phyloP scores from a whole-genome alignment of 164 flowering plant genomes.

The Vitis cinerea region DNA sequence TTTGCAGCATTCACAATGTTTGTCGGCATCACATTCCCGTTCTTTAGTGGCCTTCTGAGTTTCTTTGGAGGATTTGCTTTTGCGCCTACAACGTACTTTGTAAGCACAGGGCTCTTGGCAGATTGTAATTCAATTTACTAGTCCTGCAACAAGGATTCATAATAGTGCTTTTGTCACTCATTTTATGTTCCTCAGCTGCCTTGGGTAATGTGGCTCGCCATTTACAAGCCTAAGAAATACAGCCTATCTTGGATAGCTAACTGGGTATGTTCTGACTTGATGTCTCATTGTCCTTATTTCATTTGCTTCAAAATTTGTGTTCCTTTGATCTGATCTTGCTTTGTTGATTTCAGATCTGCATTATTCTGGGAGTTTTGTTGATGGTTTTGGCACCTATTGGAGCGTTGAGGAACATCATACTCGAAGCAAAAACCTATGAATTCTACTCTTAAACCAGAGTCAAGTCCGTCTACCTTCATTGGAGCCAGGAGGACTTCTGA shows the following conservation, averaged over 20 bases:
- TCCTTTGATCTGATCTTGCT: neutral
- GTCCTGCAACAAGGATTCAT: neutral
- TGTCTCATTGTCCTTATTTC: neutral
- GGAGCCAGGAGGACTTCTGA: no score
- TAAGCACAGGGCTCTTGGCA: conserved; percentile 21
- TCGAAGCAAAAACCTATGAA: conserved; percentile 34
- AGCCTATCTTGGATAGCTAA: conserved; percentile 19
- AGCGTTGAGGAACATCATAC: conserved; percentile 42
- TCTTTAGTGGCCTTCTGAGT: conserved; percentile 53
- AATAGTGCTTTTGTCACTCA: neutral
- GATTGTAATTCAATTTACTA: neutral
- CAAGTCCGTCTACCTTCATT: no score
- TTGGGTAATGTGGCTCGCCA: conserved; percentile 21
- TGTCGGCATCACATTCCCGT: conserved; percentile 51
- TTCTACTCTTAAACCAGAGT: conserved; percentile 30
- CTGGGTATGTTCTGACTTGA: conserved; percentile 22
- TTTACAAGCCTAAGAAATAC: conserved; percentile 18
- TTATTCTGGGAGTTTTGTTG: conserved; percentile 33
- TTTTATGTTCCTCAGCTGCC: conserved; percentile 18
- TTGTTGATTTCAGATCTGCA: conserved; percentile 40
- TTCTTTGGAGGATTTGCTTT: conserved; percentile 66
- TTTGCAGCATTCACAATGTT: conserved; percentile 43
- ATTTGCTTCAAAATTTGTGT: neutral
- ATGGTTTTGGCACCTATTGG: conserved; percentile 53
- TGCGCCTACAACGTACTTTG: conserved; percentile 65